Evolutionary conservation across 1,284 basidiomycete genomes (phyloP).

Genomic region (Marasmius fiardii): DNA sequence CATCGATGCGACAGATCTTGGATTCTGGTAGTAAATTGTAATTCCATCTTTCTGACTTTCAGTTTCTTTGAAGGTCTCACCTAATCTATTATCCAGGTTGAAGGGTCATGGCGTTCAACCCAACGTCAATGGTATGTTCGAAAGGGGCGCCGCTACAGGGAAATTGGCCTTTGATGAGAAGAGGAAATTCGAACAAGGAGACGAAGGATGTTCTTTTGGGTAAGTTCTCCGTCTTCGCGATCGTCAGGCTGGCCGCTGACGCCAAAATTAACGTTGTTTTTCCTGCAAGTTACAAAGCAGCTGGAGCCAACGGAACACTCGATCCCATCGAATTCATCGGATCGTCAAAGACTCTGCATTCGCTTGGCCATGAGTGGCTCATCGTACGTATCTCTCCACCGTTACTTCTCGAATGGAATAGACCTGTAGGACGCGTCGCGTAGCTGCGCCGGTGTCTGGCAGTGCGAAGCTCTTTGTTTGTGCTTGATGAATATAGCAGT

Average conservation of each 20-base stretch:
- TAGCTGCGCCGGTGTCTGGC: no score
- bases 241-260: neutral
- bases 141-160: conserved; percentile 42
- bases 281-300: conserved; percentile 56
- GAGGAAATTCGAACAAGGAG: conserved; percentile 48
- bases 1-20: conserved; percentile 32
- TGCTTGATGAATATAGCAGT: no score
- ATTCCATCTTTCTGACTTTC: neutral
- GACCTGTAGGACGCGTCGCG: no score
- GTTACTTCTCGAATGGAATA: conserved; percentile 51
- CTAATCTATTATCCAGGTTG: conserved; percentile 15
- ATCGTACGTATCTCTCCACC: conserved; percentile 52
- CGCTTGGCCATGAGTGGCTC: conserved; percentile 47
- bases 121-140: conserved; percentile 44
- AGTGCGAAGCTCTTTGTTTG: no score
- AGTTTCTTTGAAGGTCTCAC: no score
- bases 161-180: conserved; percentile 45
- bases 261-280: no score
- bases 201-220: conserved; percentile 45
- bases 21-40: conserved; percentile 38
- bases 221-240: conserved; percentile 11
- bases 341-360: conserved; percentile 64
- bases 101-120: conserved; percentile 44
- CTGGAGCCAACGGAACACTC: conserved; percentile 49
- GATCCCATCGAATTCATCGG: conserved; percentile 69